Conservation (phyloP, 352 stramenopile genomes). For the Thraustotheca clavata region DNA sequence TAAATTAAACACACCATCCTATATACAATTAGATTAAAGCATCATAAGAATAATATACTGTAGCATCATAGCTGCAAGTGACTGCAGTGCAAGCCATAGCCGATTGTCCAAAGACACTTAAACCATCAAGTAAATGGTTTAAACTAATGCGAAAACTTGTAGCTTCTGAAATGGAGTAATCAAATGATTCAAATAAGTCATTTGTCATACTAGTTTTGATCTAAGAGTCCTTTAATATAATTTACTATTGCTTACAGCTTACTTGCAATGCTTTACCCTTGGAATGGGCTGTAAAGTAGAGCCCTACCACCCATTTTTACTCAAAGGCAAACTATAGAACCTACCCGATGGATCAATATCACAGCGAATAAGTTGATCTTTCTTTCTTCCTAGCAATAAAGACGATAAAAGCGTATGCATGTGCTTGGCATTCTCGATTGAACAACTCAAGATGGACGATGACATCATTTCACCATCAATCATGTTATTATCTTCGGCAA, state of each 20-base stretch:
- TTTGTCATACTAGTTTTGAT: constrained; percentile 70
- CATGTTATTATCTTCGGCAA: no score
- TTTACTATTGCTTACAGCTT: background rate
- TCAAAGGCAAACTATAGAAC: constrained; percentile 21
- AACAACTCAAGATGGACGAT: no score
- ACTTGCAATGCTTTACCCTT: constrained; percentile 74
- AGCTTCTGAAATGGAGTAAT: constrained; percentile 29
- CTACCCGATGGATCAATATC: constrained; percentile 54
- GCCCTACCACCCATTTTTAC: background rate
- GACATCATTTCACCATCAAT: no score
- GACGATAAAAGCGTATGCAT: constrained; percentile 66
- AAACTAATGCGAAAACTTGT: constrained; percentile 69
- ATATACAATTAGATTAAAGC: background rate
- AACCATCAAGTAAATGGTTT: constrained; percentile 61
- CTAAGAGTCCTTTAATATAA: constrained; percentile 1
- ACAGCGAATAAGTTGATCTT: constrained; percentile 70
- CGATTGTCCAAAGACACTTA: constrained; percentile 67
- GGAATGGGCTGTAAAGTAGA: constrained; percentile 61
- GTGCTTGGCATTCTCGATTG: constrained; percentile 47
- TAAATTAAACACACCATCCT: constrained; percentile 9
- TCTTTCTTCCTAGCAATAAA: constrained; percentile 44
- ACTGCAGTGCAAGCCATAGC: constrained; percentile 64
- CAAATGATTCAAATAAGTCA: constrained; percentile 71
- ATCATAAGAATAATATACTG: background rate
- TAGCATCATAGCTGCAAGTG: constrained; percentile 45